Evolutionary conservation across 768 basidiomycete species (phyloP).

Genomic region (Tricholoma matsutake): DNA sequence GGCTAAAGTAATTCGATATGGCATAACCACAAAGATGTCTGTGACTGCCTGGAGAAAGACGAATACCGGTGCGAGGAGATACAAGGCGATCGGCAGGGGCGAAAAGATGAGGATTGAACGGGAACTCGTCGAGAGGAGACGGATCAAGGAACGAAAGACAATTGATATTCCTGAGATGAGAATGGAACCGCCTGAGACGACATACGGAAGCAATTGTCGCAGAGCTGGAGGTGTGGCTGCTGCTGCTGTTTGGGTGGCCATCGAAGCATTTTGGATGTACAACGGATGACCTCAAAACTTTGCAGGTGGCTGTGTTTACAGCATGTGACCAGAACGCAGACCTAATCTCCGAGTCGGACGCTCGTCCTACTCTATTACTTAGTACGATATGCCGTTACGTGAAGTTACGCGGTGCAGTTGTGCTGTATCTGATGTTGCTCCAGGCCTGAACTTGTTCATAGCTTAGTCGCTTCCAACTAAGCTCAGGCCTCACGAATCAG

Average conservation of each 20-base stretch:
- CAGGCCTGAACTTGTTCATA: too few species aligned
- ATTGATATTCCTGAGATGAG: conserved; percentile 5
- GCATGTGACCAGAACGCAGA: too few species aligned
- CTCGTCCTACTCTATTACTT: too few species aligned
- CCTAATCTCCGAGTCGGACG: too few species aligned
- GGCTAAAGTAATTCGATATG: conserved; percentile 37
- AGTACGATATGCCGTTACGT: too few species aligned
- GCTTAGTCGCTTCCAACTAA: too few species aligned
- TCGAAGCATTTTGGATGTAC: too few species aligned
- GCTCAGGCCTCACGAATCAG: too few species aligned
- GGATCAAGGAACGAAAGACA: conserved; percentile 4
- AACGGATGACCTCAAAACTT: too few species aligned
- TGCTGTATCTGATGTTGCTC: too few species aligned
- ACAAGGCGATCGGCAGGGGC: conserved; percentile 31
- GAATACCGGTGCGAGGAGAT: conserved; percentile 47
- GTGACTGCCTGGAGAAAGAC: conserved; percentile 39
- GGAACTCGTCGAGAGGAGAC: conserved; percentile 1
- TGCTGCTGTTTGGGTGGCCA: background rate
- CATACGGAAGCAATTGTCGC: conserved; percentile 15
- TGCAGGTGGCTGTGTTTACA: too few species aligned
- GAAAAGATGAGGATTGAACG: conserved; percentile 16
- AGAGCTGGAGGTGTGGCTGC: conserved; percentile 8
- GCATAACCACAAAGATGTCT: conserved; percentile 42
- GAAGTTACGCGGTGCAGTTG: too few species aligned
- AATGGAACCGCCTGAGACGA: conserved; percentile 6